phyloP scores from a whole-genome alignment of 2,329 filamentous ascomycete genomes.

The Pseudogymnoascus sp. region DNA sequence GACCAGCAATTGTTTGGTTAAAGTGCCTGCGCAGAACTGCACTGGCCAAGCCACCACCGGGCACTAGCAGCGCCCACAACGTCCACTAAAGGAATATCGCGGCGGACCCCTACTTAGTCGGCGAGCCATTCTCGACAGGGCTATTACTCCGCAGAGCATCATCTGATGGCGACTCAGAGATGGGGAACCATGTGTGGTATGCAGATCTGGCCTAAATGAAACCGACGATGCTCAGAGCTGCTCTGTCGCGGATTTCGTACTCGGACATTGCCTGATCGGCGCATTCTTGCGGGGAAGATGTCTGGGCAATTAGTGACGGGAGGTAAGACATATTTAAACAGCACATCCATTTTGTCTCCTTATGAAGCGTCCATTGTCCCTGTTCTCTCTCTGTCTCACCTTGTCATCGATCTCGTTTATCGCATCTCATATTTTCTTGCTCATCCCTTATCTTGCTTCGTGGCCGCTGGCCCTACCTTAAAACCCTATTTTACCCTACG shows the following conservation, averaged over 20 bases:
- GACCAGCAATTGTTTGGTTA: background rate
- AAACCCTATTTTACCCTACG: background rate
- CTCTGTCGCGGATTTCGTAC: background rate
- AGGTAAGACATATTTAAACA: background rate
- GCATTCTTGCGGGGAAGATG: background rate
- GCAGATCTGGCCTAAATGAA: background rate
- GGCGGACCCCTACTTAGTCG: background rate
- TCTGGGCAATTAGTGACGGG: background rate
- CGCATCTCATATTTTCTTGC: background rate
- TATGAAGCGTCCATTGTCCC: background rate
- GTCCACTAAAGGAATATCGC: background rate
- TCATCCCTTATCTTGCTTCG: background rate
- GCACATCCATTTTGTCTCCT: background rate
- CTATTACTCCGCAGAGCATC: conserved; percentile 1
- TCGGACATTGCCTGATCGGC: background rate
- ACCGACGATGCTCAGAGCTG: background rate
- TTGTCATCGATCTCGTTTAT: background rate
- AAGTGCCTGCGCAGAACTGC: background rate
- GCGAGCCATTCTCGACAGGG: conserved; percentile 2
- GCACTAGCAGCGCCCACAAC: background rate
- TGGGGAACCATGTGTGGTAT: background rate
- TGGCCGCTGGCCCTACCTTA: background rate
- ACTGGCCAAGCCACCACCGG: background rate
- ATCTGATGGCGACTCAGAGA: background rate
- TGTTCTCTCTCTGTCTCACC: background rate